Evolutionary conservation across 2,329 filamentous ascomycete genomes (phyloP).

Genomic region (Stemphylium beticola): DNA sequence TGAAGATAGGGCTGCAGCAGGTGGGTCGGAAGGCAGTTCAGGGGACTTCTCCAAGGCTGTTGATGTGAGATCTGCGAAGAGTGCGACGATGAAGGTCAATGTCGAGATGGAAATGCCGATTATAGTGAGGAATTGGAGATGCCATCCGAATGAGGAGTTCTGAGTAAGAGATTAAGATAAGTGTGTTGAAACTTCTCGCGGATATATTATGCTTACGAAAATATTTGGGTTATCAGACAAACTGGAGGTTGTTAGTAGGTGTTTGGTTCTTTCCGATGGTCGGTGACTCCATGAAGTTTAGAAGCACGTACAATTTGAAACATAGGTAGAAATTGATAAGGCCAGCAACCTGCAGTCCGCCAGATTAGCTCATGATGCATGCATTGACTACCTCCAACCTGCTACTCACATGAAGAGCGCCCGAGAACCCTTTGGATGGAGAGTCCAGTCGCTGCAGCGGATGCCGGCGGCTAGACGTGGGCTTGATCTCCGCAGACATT

Average conservation of each 20-base stretch:
- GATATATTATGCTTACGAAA: constrained; percentile 22
- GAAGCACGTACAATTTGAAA: constrained; percentile 48
- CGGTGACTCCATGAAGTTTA: neutral
- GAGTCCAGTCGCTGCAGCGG: constrained; percentile 70
- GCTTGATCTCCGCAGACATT: constrained; percentile 11
- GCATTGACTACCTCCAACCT: neutral
- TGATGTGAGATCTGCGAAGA: constrained; percentile 65
- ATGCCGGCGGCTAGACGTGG: constrained; percentile 54
- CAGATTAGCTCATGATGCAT: neutral
- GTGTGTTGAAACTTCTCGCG: no score
- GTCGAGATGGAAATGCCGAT: constrained; percentile 69
- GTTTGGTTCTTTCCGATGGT: neutral
- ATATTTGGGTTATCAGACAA: constrained; percentile 39
- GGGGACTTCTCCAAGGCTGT: constrained; percentile 32
- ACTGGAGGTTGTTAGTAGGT: constrained; percentile 23
- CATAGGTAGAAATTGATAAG: constrained; percentile 54
- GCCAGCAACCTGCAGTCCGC: constrained; percentile 40
- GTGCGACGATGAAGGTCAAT: constrained; percentile 65
- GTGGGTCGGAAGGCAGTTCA: neutral
- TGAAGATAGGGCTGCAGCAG: constrained; percentile 43
- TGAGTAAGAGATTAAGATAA: constrained; percentile 14
- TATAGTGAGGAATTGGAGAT: constrained; percentile 77
- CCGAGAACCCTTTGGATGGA: constrained; percentile 68
- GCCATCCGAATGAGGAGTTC: constrained; percentile 69
- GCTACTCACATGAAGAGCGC: constrained; percentile 62